phyloP scores from a whole-genome alignment of 768 basidiomycete species.

The Lactarius psammicola region DNA sequence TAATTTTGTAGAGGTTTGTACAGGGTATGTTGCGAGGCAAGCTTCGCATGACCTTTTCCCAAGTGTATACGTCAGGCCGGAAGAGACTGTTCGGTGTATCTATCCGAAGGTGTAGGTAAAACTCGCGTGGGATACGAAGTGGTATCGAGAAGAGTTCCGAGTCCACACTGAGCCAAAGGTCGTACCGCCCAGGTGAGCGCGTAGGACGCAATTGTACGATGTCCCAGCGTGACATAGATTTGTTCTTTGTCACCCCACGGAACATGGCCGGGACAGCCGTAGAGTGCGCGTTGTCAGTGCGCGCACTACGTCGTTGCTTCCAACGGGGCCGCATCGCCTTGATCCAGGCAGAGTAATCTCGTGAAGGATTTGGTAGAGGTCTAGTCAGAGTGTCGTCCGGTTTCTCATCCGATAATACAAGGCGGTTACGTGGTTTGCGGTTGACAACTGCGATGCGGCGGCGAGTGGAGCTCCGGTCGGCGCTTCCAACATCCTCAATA shows the following conservation, averaged over 20 bases:
- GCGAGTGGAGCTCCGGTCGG: constrained; percentile 30
- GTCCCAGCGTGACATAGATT: constrained; percentile 79
- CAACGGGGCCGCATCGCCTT: constrained; percentile 74
- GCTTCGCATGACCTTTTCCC: constrained; percentile 70
- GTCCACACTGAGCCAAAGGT: constrained; percentile 84
- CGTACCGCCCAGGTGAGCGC: constrained; percentile 74
- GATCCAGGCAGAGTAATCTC: constrained; percentile 75
- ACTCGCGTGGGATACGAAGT: constrained; percentile 84
- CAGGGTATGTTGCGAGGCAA: constrained; percentile 78
- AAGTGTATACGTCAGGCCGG: constrained; percentile 62
- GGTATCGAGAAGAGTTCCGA: constrained; percentile 75
- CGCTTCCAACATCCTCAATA: constrained; percentile 58
- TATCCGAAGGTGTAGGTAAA: constrained; percentile 87
- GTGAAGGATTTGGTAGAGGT: constrained; percentile 60
- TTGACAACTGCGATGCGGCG: constrained; percentile 55
- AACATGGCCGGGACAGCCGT: constrained; percentile 72
- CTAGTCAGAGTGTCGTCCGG: constrained; percentile 28
- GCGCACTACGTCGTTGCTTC: constrained; percentile 57
- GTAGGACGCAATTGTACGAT: constrained; percentile 85
- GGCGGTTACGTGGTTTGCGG: constrained; percentile 44
- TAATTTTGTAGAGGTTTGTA: constrained; percentile 77
- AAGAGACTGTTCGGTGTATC: constrained; percentile 66
- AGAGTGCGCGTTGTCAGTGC: constrained; percentile 37
- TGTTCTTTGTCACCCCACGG: constrained; percentile 53
- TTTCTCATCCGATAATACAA: constrained; percentile 45